Evolutionary conservation across 2,329 filamentous ascomycete species (phyloP).

Genomic region (Cyphellophora europaea): DNA sequence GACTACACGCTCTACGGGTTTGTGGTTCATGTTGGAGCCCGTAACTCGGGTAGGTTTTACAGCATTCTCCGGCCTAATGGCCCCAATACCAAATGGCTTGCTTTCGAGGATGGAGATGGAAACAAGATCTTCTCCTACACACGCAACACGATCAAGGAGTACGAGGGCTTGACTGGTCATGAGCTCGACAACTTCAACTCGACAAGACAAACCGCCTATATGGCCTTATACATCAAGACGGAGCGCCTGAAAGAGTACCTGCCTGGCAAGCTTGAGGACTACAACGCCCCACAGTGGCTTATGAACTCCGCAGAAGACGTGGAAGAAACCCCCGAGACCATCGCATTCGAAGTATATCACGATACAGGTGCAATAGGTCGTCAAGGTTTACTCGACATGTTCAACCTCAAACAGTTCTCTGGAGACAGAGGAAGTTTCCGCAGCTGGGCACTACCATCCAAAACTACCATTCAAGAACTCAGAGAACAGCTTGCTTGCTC

Average conservation of each 20-base stretch:
- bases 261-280: slow-evolving; percentile 35
- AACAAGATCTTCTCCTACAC: slow-evolving; percentile 50
- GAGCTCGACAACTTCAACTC: slow-evolving; percentile 28
- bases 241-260: slow-evolving; percentile 34
- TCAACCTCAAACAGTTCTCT: slow-evolving; percentile 25
- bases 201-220: slow-evolving; percentile 39
- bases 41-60: slow-evolving; percentile 51
- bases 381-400: slow-evolving; percentile 30
- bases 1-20: slow-evolving; percentile 52
- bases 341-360: slow-evolving; percentile 32
- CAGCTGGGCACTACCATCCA: slow-evolving; percentile 2
- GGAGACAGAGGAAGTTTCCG: slow-evolving; percentile 8
- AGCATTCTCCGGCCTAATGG: slow-evolving; percentile 51
- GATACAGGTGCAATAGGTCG: slow-evolving; percentile 25
- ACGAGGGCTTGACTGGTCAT: slow-evolving; percentile 36
- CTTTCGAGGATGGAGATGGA: slow-evolving; percentile 46
- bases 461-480: slow-evolving; percentile 11
- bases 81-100: slow-evolving; percentile 48
- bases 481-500: slow-evolving; percentile 10
- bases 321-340: slow-evolving; percentile 12
- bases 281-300: slow-evolving; percentile 34
- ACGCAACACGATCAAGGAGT: slow-evolving; percentile 41
- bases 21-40: slow-evolving; percentile 49
- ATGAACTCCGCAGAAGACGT: slow-evolving; percentile 11
- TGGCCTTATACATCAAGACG: slow-evolving; percentile 47